These are phyloP conservation scores for Triticum urartu DNA, from an alignment of 176 grass and related monocot genomes.

Conservation along the genomic window DNA sequence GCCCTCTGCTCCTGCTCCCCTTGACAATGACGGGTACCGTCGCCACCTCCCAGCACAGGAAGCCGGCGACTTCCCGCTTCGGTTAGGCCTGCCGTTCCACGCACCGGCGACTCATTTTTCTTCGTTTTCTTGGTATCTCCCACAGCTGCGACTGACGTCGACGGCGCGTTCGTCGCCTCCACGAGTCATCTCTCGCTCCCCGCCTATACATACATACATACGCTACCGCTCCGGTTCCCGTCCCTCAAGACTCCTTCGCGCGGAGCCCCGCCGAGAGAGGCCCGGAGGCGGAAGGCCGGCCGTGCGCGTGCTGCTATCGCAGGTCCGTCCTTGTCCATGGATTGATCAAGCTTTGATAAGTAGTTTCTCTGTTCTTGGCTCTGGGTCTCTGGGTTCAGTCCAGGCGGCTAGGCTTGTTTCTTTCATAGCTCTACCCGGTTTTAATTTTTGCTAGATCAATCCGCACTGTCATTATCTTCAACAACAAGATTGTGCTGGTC, in stretches of 20 bases:
- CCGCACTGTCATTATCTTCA: too few relatives aligned
- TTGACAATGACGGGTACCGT: too few relatives aligned
- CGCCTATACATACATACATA: neutral
- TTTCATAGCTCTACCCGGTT: neutral
- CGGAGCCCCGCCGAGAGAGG: neutral
- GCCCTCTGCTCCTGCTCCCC: neutral
- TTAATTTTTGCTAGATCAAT: neutral
- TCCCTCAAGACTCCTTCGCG: neutral
- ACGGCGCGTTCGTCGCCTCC: constrained; percentile 23
- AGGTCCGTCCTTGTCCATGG: constrained; percentile 7
- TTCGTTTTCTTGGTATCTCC: neutral
- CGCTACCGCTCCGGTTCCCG: neutral
- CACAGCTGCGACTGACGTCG: constrained; percentile 26
- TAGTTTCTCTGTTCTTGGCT: neutral
- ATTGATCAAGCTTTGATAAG: neutral
- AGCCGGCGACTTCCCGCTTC: neutral
- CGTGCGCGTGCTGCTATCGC: neutral
- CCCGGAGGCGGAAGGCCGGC: neutral
- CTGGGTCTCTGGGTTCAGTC: neutral
- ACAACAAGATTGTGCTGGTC: neutral
- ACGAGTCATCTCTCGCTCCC: neutral
- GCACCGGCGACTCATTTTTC: neutral
- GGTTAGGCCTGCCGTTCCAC: neutral
- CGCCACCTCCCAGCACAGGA: neutral
- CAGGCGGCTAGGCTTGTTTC: neutral